Evolutionary conservation across 2,329 filamentous ascomycete genomes (phyloP).

Genomic region (Fusarium sp.): DNA sequence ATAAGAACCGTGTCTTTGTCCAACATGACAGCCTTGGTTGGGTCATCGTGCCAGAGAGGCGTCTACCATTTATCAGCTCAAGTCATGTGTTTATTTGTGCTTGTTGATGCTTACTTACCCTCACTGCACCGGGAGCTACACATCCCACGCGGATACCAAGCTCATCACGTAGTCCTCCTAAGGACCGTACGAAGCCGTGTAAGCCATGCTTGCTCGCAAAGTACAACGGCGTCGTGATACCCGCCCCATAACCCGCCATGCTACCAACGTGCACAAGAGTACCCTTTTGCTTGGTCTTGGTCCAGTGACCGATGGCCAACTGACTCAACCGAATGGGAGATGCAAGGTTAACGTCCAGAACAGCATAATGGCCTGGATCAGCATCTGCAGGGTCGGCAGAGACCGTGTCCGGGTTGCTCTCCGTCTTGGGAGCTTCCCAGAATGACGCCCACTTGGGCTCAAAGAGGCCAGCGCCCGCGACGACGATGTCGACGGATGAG

Average conservation of each 20-base stretch:
- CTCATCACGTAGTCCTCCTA: slow-evolving; percentile 44
- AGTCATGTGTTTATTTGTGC: too few species aligned
- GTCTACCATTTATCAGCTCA: slow-evolving; percentile 38
- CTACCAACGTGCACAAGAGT: slow-evolving; percentile 49
- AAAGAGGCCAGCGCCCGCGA: slow-evolving; percentile 51
- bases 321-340: slow-evolving; percentile 52
- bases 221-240: slow-evolving; percentile 49
- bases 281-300: slow-evolving; percentile 41
- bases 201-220: slow-evolving; percentile 51
- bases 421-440: slow-evolving; percentile 48
- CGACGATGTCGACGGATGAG: slow-evolving; percentile 48
- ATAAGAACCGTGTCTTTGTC: slow-evolving; percentile 42
- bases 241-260: slow-evolving; percentile 46
- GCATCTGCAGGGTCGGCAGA: slow-evolving; percentile 43
- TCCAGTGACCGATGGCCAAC: slow-evolving; percentile 53
- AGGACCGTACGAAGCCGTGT: slow-evolving; percentile 48
- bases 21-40: slow-evolving; percentile 43
- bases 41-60: slow-evolving; percentile 47
- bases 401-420: slow-evolving; percentile 41
- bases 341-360: slow-evolving; percentile 51
- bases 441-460: slow-evolving; percentile 51
- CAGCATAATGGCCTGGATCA: slow-evolving; percentile 47
- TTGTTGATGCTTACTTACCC: slow-evolving; percentile 39
- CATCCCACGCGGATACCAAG: slow-evolving; percentile 48
- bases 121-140: slow-evolving; percentile 48